Evolutionary conservation across 441 rosid genomes (phyloP), one percentile per base, ranked within the genome.

Genomic region (Gossypium laxum): DNA sequence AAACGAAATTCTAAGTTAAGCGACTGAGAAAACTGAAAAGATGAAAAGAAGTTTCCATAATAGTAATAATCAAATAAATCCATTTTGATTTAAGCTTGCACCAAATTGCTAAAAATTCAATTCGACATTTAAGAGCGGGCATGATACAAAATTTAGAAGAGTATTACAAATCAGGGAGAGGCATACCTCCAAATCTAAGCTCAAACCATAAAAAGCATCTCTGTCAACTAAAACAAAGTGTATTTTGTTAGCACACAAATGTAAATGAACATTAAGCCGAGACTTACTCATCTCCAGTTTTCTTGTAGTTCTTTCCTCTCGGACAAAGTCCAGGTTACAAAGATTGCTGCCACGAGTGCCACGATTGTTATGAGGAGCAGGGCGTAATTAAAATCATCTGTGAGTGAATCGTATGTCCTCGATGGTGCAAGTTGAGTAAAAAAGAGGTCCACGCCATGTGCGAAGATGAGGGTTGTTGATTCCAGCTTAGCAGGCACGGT

Each of bases 401-500:
- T 95, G 59, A 95, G 93, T 0, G 99, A 95, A 84, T 95, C 99
- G 7, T 91, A 95, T 4, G 97, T 95, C 86, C 89, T 91, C 10
- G 99, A 95, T 30, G 98, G 97, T 6, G 99, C 98, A 24, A 95
- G 93, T 45, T 82, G 95, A 58, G 96, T 90, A 77, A 86, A 92
- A 81, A 95, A 92, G 75, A 92, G 91, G 78, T 95, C 99, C 32
- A 93, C 91, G n/a, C 99, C 99, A 58, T 91, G 87, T 1, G 94
- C 83, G 70, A 95, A 95, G 19, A 91, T 86, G 1, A 91, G 96
- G 55, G 96, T 87, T 12, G 94, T 91, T 6, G 99, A 95, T 84
- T 95, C 99, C 76, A 95, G 89, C 86, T 88, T 95, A 10, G 97
- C 89, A 6, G 99, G 93, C 67, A 89, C 93, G 0, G 98, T 84